Evolutionary conservation across 345 rosid genomes (phyloP), one percentile per base, ranked within the genome.

Genomic region (Eucalyptus victrix): DNA sequence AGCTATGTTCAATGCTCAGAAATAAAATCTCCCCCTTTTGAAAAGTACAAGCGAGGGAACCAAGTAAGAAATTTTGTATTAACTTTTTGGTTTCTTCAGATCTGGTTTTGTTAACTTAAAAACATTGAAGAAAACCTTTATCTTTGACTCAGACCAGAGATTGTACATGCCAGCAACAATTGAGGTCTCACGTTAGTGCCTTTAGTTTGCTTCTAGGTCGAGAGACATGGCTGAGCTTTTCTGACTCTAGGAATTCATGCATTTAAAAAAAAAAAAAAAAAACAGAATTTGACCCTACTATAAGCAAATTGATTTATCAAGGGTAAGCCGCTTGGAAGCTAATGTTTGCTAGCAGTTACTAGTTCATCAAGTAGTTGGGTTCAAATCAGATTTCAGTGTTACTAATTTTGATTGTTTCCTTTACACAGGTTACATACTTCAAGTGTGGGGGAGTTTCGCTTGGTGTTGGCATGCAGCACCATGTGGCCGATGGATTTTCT

Each of bases 381-480:
- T 76, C 28, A 76, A 76, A 76, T 76, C 28, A 40, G 30, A 21
- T 34, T 37, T 32, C 54, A 9, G 17, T 11, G 6, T 51, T 49
- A 32, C 6, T 53, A 45, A 21, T 86, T n/a, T 49, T 26, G 5
- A 58, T 21, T 13, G 42, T 86, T 86, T 42, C 40, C 56, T 34
- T 49, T 8, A 24, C 45, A 67, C 49, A 88, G 89, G 87, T 88
- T 16, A 88, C 89, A 69, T 72, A 88, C 67, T 88, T 88, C 69
- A 51, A 88, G 62, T 88, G 89, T 40, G 89, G 89, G 30, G 89
- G 89, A 89, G 97, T 91, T 56, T 97, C 99, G 49, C 98, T 97
- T 80, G 99, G 99, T 12, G 99, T 97, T 49, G 89, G 89, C 65
- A 88, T 88, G 89, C 89, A 88, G 51, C 89, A 88, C 69, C 87